Evolutionary conservation across 2,329 filamentous ascomycete species (phyloP).

Genomic region (Paraphoma chrysanthemicola): DNA sequence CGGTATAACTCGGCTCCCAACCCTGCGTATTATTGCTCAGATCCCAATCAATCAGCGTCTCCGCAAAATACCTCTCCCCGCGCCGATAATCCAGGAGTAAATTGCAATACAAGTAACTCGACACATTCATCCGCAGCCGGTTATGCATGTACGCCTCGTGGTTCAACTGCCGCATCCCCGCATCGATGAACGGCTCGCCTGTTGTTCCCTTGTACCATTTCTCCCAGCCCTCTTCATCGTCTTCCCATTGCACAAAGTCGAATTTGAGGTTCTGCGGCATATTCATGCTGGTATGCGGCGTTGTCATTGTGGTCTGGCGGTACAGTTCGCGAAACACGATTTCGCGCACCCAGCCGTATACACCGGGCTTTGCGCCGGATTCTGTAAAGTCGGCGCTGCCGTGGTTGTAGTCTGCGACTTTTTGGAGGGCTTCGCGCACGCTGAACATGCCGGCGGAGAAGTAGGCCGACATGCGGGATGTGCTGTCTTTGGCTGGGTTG

Average conservation of each 20-base stretch:
- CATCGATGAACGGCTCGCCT: constrained; percentile 59
- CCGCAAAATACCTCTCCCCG: constrained; percentile 60
- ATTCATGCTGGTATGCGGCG: constrained; percentile 59
- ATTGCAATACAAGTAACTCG: constrained; percentile 57
- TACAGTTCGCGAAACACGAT: constrained; percentile 61
- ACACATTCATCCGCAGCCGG: constrained; percentile 59
- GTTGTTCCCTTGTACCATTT: constrained; percentile 33
- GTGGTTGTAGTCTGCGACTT: constrained; percentile 51
- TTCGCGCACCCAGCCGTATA: constrained; percentile 58
- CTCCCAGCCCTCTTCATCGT: constrained; percentile 52
- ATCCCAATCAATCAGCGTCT: constrained; percentile 57
- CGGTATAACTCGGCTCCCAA: constrained; percentile 60
- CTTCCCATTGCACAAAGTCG: constrained; percentile 59
- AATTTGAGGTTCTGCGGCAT: constrained; percentile 60
- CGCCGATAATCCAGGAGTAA: constrained; percentile 58
- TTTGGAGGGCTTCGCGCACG: constrained; percentile 54
- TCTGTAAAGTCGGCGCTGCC: constrained; percentile 53
- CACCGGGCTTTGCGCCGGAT: constrained; percentile 44
- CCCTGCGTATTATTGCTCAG: constrained; percentile 60
- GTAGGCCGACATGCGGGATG: constrained; percentile 53
- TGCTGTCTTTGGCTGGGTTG: constrained; percentile 52
- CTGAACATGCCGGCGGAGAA: constrained; percentile 55
- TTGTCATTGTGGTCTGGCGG: constrained; percentile 55
- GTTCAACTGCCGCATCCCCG: constrained; percentile 60
- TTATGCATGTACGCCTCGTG: constrained; percentile 61